These are phyloP conservation scores for Alnus glutinosa DNA, from an alignment of 306 rosid genomes.

Conservation along the genomic window DNA sequence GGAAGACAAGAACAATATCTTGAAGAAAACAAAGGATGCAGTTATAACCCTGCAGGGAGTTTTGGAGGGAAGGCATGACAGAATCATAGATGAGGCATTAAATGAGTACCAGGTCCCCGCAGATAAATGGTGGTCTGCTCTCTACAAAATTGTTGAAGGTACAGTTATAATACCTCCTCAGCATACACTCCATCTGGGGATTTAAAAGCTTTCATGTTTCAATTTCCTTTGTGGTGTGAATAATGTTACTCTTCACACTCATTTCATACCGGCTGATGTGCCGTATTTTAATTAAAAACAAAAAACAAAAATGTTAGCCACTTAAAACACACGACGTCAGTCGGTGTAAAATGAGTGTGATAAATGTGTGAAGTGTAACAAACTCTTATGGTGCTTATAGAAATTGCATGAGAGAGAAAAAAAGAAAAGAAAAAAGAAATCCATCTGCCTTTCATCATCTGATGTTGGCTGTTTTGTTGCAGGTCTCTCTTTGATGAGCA, in stretches of 20 bases:
- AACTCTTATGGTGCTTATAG: too few species aligned
- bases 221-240: too few species aligned
- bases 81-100: slow-evolving; percentile 52
- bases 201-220: too few species aligned
- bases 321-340: too few species aligned
- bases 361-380: too few species aligned
- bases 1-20: slow-evolving; percentile 37
- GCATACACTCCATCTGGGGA: not conserved
- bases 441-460: slow-evolving; percentile 7
- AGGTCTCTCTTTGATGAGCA: slow-evolving; percentile 61
- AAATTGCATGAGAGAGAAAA: too few species aligned
- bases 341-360: too few species aligned
- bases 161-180: not conserved
- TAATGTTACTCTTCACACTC: too few species aligned
- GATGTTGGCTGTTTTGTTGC: slow-evolving; percentile 10
- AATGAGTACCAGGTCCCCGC: slow-evolving; percentile 44
- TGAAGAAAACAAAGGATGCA: slow-evolving; percentile 63
- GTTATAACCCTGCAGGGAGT: slow-evolving; percentile 65
- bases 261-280: too few species aligned
- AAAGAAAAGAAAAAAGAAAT: not conserved
- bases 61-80: slow-evolving; percentile 77
- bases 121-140: slow-evolving; percentile 76
- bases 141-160: slow-evolving; percentile 68
- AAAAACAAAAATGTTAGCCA: too few species aligned
- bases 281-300: too few species aligned